phyloP scores from a whole-genome alignment of 148 eudicot genomes.

The Bassia scoparia region DNA sequence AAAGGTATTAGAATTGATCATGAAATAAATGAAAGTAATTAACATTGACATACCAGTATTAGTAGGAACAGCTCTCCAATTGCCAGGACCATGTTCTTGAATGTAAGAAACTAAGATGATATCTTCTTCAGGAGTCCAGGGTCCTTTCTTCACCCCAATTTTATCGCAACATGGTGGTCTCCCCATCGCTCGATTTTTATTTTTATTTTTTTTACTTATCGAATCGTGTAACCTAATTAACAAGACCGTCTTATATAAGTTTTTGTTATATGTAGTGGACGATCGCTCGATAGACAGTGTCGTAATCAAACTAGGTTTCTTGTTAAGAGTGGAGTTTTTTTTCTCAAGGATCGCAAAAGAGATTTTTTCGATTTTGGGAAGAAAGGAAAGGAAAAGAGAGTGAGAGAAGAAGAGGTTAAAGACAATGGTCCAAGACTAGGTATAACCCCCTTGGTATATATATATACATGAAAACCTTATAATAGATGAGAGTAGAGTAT shows the following conservation, averaged over 20 bases:
- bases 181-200: conserved; percentile 41
- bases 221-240: too few species aligned
- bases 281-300: too few species aligned
- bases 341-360: not conserved
- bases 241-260: too few species aligned
- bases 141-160: conserved; percentile 82
- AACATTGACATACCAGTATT: conserved; percentile 58
- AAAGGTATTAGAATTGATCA: not conserved
- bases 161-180: conserved; percentile 91
- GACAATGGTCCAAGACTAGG: conserved; percentile 25
- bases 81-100: conserved; percentile 86
- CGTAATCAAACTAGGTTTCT: conserved; percentile 10
- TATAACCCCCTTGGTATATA: conserved; percentile 19
- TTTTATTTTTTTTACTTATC: not conserved
- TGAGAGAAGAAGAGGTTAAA: not conserved
- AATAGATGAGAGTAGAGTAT: not conserved
- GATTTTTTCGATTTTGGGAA: not conserved
- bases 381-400: not conserved
- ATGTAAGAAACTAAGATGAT: conserved; percentile 78
- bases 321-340: conserved; percentile 5
- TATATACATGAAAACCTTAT: not conserved
- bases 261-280: too few species aligned
- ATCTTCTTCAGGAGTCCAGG: conserved; percentile 96
- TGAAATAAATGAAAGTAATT: not conserved
- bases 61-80: conserved; percentile 89